These are phyloP conservation scores for Neurospora tetrasperma DNA, from an alignment of 495 filamentous ascomycete species.

Conservation along the genomic window DNA sequence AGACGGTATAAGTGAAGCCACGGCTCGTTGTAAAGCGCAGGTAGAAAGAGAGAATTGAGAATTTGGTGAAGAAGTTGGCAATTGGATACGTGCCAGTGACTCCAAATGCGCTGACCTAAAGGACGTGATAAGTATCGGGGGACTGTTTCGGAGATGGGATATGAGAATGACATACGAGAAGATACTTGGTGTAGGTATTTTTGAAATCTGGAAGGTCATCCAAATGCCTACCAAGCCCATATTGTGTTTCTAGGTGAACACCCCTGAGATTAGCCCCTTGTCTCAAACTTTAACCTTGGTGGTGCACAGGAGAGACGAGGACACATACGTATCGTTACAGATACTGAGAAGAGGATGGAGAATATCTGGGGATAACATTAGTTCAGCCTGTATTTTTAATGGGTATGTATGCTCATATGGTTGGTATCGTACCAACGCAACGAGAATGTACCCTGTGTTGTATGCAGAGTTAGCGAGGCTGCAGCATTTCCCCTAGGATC, in stretches of 20 bases:
- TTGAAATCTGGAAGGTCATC: neutral
- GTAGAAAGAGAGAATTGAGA: constrained; percentile 15
- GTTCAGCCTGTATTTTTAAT: neutral
- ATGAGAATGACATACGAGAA: neutral
- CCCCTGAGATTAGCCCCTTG: neutral
- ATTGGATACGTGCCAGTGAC: constrained; percentile 7
- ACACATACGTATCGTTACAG: constrained; percentile 2
- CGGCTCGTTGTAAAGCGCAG: constrained; percentile 15
- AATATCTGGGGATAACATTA: neutral
- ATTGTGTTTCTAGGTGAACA: constrained; percentile 2
- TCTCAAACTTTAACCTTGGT: neutral
- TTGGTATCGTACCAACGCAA: neutral
- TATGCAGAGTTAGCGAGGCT: neutral
- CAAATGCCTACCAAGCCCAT: constrained; percentile 4
- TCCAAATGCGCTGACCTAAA: constrained; percentile 6
- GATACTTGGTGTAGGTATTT: neutral
- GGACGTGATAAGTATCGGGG: neutral
- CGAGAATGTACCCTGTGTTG: constrained; percentile 6
- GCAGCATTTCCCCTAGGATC: neutral
- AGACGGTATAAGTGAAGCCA: constrained; percentile 7
- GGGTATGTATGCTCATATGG: too few relatives aligned
- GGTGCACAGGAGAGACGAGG: neutral
- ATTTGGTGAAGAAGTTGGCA: constrained; percentile 13
- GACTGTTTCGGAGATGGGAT: neutral
- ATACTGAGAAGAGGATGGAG: constrained; percentile 5